phyloP scores from a whole-genome alignment of 2,329 filamentous ascomycete species.

The Botrytis aclada region DNA sequence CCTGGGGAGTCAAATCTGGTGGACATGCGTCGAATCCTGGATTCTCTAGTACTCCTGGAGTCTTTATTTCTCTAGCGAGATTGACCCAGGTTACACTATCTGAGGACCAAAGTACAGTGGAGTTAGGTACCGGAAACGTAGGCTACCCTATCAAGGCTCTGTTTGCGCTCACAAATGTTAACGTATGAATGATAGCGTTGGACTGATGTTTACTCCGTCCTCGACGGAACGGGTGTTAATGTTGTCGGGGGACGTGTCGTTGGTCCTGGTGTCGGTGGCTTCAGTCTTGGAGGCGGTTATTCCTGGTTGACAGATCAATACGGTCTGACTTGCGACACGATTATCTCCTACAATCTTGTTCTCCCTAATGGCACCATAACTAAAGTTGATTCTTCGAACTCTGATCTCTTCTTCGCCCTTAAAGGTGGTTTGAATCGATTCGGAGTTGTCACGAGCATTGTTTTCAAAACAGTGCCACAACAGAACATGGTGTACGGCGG shows the following conservation, averaged over 20 bases:
- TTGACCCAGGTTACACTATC: conserved; percentile 21
- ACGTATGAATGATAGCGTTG: conserved; percentile 20
- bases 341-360: conserved; percentile 29
- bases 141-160: conserved; percentile 3
- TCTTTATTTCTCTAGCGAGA: conserved; percentile 23
- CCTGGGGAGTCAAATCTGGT: conserved; percentile 40
- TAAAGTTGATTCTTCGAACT: conserved; percentile 33
- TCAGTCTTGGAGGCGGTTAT: conserved; percentile 40
- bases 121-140: conserved; percentile 27
- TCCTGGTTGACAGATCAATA: conserved; percentile 32
- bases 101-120: conserved; percentile 21
- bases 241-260: conserved; percentile 28
- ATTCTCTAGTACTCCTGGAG: conserved; percentile 31
- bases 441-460: conserved; percentile 37
- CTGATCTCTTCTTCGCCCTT: conserved; percentile 39
- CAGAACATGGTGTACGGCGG: conserved; percentile 27
- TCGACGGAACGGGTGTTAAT: conserved; percentile 23
- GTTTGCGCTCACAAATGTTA: neutral
- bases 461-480: conserved; percentile 39
- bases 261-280: conserved; percentile 37
- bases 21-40: conserved; percentile 38
- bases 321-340: conserved; percentile 40
- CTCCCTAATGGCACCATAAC: conserved; percentile 35
- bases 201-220: conserved; percentile 23
- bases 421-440: conserved; percentile 29